Evolutionary conservation across 1,284 basidiomycete species (phyloP), one percentile per base, ranked within the genome.

Genomic region (Cutaneotrichosporon cyanovorans): DNA sequence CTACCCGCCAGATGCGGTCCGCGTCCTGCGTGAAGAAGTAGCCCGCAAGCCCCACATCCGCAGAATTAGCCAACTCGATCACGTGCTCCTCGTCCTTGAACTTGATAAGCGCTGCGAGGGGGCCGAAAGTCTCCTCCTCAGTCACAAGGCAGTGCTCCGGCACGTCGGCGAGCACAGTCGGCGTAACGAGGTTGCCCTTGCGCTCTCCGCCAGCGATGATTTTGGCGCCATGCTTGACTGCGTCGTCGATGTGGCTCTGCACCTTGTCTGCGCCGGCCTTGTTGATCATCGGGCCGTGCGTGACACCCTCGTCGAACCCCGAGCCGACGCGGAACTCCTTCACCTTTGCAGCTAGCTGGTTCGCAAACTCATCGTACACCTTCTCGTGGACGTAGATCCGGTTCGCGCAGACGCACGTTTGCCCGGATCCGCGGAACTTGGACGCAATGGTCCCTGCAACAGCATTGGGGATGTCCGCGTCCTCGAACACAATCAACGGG

Each of bases 1-100:
- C 89, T n/a, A 99, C 91, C 37, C 93, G 80, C 87, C 89, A 97
- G 48, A 90, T 84, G 23, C 92, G 76, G 7, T 87, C 85, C 2
- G 93, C 76, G 68, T 98, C 92, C 50, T 85, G 75, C 37, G 88
- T 89, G 75, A 82, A 96, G 75, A 96, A 91, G 73, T 93, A 93
- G 16, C 68, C 90, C 5, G 92, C 91, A 16, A 99, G 77, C 0
- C 95, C 95, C 37, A 88, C 82, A 20, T 86, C 80, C 1, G 84
- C 78, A 57, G 82, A 74, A 71, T 99, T 98, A 25, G 93, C 92
- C 46, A 85, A 73, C 60, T 78, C 78, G 48, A 98, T 75, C 3
- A 92, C 91, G 66, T 97, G 85, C 41, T 90, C 87, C 72, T 99
- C 95, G 0, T 85, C 87, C 63, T 85, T 82, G 68, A 99, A 99